Conservation (phyloP, 2,329 filamentous ascomycete genomes). For the Exserohilum rostratum region DNA sequence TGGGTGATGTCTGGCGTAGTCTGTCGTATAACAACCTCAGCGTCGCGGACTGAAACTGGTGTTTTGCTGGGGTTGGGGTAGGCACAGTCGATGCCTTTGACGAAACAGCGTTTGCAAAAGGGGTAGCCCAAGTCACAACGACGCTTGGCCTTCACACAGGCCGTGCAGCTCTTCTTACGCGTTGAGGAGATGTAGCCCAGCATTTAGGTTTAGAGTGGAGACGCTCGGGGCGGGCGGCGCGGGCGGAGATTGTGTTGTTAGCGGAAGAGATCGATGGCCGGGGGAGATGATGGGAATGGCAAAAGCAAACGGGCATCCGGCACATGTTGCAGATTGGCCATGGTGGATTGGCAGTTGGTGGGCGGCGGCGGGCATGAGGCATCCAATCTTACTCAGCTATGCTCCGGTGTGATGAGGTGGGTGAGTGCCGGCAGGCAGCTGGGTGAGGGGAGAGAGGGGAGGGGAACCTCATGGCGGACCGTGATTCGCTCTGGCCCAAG, state of each 20-base stretch:
- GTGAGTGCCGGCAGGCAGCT: too few species aligned
- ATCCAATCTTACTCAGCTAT: neutral
- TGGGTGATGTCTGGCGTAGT: slow-evolving; percentile 24
- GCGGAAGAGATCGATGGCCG: neutral
- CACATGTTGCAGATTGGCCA: neutral
- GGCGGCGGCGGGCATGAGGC: neutral
- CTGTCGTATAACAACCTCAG: slow-evolving; percentile 35
- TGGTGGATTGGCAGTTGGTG: neutral
- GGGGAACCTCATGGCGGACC: too few species aligned
- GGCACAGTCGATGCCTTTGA: slow-evolving; percentile 34
- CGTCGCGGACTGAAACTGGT: slow-evolving; percentile 21
- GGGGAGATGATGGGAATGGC: neutral
- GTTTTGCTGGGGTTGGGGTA: slow-evolving; percentile 29
- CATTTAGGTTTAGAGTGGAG: slow-evolving; percentile 18
- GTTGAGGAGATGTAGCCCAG: slow-evolving; percentile 42
- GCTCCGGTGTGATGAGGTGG: too few species aligned
- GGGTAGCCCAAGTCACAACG: slow-evolving; percentile 41
- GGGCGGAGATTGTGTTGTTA: neutral
- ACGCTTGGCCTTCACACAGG: slow-evolving; percentile 38
- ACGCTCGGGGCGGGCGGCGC: neutral
- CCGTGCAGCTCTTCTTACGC: slow-evolving; percentile 38
- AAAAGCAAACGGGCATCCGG: neutral
- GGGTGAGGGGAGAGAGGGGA: too few species aligned
- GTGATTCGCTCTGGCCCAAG: too few species aligned
- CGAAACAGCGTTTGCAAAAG: slow-evolving; percentile 36